Conservation (phyloP, 148 eudicot species). For the Camellia lanceoleosa region DNA sequence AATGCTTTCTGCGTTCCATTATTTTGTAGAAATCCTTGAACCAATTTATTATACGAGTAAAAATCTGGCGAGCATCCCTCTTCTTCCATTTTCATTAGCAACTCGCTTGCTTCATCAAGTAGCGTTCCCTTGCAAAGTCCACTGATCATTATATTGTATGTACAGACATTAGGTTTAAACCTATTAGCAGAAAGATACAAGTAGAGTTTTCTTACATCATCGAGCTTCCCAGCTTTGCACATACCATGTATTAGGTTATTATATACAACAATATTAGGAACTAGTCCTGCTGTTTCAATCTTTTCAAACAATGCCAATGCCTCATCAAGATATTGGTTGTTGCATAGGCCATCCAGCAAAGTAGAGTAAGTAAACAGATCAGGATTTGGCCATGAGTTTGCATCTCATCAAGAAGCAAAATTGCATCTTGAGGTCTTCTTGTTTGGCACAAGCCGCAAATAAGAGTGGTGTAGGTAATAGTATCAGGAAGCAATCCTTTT, state of each 20-base stretch:
- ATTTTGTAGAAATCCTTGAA: too few species aligned
- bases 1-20: too few species aligned
- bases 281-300: background rate
- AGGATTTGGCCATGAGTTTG: background rate
- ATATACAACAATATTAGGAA: background rate
- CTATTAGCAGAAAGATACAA: too few species aligned
- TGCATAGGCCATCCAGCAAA: conserved; percentile 4
- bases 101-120: too few species aligned
- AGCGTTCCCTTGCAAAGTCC: too few species aligned
- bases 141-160: too few species aligned
- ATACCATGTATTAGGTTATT: background rate
- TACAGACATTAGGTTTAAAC: too few species aligned
- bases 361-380: background rate
- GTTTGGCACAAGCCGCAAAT: conserved; percentile 1
- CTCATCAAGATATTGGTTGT: background rate
- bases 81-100: too few species aligned
- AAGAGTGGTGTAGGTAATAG: conserved; percentile 8
- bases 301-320: background rate
- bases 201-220: background rate
- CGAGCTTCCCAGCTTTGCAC: background rate
- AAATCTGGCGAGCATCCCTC: too few species aligned
- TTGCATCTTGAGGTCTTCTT: background rate
- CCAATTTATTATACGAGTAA: too few species aligned
- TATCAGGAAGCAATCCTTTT: background rate
- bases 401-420: background rate